These are phyloP conservation scores for Oxyria digyna DNA, from an alignment of 148 eudicot species.

Conservation along the genomic window DNA sequence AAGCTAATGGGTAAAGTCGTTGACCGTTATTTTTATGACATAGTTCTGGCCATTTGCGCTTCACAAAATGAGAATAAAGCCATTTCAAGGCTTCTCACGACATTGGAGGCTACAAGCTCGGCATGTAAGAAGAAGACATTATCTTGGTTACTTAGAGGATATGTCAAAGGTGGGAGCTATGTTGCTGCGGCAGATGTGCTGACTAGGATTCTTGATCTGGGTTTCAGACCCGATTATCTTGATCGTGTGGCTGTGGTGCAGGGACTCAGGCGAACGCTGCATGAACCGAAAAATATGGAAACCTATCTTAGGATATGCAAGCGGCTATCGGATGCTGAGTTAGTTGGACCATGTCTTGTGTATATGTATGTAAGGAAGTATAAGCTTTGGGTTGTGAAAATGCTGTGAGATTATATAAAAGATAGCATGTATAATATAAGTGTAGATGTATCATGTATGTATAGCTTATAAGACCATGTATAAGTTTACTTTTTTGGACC, in stretches of 20 bases:
- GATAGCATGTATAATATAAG: not conserved
- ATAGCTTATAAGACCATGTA: not conserved
- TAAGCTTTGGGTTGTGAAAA: conserved; percentile 66
- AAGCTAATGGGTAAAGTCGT: conserved; percentile 47
- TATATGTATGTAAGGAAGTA: conserved; percentile 53
- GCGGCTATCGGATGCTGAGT: conserved; percentile 59
- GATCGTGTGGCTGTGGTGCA: conserved; percentile 71
- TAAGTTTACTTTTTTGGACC: not conserved
- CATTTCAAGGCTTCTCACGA: conserved; percentile 51
- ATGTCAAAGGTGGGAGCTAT: conserved; percentile 68
- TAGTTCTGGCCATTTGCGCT: conserved; percentile 76
- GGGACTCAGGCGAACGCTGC: conserved; percentile 57
- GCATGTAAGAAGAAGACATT: conserved; percentile 51
- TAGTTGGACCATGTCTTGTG: conserved; percentile 73
- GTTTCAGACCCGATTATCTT: conserved; percentile 48
- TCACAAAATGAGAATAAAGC: conserved; percentile 23
- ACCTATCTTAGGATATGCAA: conserved; percentile 60
- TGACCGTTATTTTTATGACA: conserved; percentile 62
- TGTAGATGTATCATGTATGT: not conserved
- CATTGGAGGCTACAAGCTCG: conserved; percentile 50
- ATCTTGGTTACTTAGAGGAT: conserved; percentile 78
- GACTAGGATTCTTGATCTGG: conserved; percentile 57
- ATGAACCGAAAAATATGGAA: conserved; percentile 38
- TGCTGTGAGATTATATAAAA: conserved; percentile 27
- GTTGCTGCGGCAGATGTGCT: conserved; percentile 58